Conservation (phyloP, 73 alveolate genomes). For the Paramecium primaurelia region DNA sequence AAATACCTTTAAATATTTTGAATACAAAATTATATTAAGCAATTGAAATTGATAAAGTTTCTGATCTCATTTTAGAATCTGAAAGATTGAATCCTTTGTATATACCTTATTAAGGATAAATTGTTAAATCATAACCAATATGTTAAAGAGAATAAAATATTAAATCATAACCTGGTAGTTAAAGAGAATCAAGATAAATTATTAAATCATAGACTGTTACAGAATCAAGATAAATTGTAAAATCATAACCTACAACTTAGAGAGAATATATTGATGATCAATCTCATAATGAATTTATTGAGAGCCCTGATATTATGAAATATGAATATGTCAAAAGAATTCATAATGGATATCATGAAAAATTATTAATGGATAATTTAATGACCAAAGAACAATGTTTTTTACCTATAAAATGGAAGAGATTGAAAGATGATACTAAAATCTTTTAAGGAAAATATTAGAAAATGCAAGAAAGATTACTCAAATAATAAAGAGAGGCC, state of each 20-base stretch:
- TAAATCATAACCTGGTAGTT: neutral
- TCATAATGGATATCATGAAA: neutral
- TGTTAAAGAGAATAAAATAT: neutral
- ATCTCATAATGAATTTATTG: neutral
- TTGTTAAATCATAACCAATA: neutral
- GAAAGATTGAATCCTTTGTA: neutral
- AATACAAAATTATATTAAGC: conserved; percentile 1
- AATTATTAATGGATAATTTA: neutral
- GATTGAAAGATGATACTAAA: neutral
- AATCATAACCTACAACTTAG: neutral
- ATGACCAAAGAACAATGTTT: neutral
- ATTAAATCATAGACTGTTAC: neutral
- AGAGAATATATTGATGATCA: neutral
- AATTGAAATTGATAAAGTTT: neutral
- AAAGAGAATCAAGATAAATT: neutral
- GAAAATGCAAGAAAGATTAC: neutral
- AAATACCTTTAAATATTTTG: neutral
- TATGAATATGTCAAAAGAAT: conserved; percentile 19
- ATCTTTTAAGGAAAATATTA: neutral
- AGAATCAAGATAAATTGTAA: neutral
- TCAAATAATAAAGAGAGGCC: neutral
- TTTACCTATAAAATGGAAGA: neutral
- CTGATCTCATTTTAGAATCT: neutral
- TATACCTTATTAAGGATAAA: neutral
- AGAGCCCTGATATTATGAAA: neutral